Conservation (phyloP, 257 asterid genomes). For the Linaria vulgaris region DNA sequence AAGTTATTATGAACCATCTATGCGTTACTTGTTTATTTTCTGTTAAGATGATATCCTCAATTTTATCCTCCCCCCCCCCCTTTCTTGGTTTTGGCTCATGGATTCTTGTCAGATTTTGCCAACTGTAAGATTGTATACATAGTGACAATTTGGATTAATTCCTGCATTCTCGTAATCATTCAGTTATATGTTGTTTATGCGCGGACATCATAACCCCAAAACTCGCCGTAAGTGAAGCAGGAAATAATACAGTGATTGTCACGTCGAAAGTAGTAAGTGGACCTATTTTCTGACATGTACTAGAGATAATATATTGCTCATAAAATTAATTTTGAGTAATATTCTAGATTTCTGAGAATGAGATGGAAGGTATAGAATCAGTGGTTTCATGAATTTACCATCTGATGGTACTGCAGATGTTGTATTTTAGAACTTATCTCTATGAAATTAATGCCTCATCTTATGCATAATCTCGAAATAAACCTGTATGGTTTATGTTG, state of each 20-base stretch:
- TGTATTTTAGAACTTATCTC: slow-evolving; percentile 5
- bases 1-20: slow-evolving; percentile 23
- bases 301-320: not conserved
- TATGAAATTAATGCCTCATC: slow-evolving; percentile 1
- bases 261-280: not conserved
- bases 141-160: slow-evolving; percentile 17
- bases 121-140: not conserved
- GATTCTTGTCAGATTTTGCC: slow-evolving; percentile 9
- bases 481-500: slow-evolving; percentile 1
- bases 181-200: not conserved
- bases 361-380: not conserved
- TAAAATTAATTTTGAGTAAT: not conserved
- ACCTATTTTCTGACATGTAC: slow-evolving; percentile 11
- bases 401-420: slow-evolving; percentile 1
- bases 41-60: slow-evolving; percentile 7
- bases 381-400: slow-evolving; percentile 15
- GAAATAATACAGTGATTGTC: slow-evolving; percentile 4
- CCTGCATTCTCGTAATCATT: not conserved
- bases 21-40: not conserved
- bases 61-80: not conserved
- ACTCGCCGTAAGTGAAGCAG: not conserved
- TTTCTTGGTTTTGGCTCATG: slow-evolving; percentile 14
- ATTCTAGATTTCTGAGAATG: not conserved
- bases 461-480: not conserved
- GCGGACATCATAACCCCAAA: not conserved